Base-by-base conservation (phyloP, 75 land plant species). In the Picea sitchensis region DNA sequence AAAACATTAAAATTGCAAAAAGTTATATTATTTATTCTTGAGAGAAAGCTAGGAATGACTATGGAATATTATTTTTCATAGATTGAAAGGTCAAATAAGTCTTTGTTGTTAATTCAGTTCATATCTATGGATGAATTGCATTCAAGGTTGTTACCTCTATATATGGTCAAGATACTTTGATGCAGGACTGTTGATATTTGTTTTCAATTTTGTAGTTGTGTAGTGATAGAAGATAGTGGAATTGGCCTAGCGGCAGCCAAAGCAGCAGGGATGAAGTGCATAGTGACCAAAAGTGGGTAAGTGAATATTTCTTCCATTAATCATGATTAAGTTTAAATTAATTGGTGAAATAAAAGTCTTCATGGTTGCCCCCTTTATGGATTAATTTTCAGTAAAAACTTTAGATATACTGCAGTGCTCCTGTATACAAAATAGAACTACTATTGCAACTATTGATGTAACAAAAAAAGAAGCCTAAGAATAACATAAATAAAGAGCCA, bases 231-330 rank as follows among this genome's bases (percentile, higher is more conserved):
- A 83, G 99, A 96, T 76, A 96, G 99, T 79, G 92, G 85, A 30
- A 96, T 96, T 76, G 98, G 99, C 9, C 90, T 96, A 75, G 82
- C 92, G 58, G 99, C 99, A 61, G 95, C 99, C 14, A 96, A 95
- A 81, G 98, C 95, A 79, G 98, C 99, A 57, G 98, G 95, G 51
- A 96, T 96, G 99, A 90, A 80, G 80, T 96, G 99, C 59, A 92
- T 96, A 44, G 88, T 96, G 64, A 96, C 99, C 59, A 96, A 94
- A 83, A 96, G 99, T 81, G 98, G 99, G 93, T 91, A 69, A 83
- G 82, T 79, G 44, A 15, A 62, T 67, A 79, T 80, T 71, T n/a
- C 23, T 11, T 71, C 74, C 51, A n/a, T 9, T 71, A 8, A 18
- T n/a, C n/a, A n/a, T 71, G 74, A 71, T 9, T 44, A n/a, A 30